Percentiles rank a stretch among this genome's conserved stretches.
phyloP scores from a whole-genome alignment of 768 basidiomycete species.

The Chiua virens region DNA sequence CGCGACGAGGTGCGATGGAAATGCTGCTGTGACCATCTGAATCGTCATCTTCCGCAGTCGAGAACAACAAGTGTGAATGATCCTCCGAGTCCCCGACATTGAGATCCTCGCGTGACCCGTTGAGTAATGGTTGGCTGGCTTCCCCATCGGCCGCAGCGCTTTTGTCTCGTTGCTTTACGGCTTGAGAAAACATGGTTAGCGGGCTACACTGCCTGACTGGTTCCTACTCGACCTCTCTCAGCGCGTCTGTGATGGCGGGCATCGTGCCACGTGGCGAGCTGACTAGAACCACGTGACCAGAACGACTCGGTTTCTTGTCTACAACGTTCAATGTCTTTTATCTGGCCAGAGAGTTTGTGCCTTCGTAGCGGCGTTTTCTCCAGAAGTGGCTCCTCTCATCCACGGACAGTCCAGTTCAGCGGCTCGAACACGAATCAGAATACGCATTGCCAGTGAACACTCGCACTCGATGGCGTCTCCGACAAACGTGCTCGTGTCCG shows the following conservation, averaged over 20 bases:
- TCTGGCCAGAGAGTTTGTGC: not conserved
- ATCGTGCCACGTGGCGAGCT: conserved; percentile 6
- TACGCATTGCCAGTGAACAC: conserved; percentile 59
- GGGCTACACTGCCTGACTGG: not conserved
- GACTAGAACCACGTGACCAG: conserved; percentile 22
- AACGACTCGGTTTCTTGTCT: not conserved
- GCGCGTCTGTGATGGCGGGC: too few relatives aligned
- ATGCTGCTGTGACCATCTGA: conserved; percentile 39
- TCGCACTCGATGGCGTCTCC: conserved; percentile 68
- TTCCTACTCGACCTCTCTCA: not conserved
- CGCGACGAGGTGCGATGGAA: conserved; percentile 34
- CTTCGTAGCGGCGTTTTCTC: not conserved
- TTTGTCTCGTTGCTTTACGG: conserved; percentile 30
- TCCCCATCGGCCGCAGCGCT: conserved; percentile 33
- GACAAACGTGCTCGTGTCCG: conserved; percentile 51
- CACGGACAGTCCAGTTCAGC: not conserved
- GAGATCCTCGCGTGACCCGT: conserved; percentile 42
- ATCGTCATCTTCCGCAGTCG: conserved; percentile 54
- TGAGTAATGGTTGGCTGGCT: conserved; percentile 59
- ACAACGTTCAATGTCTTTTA: too few relatives aligned
- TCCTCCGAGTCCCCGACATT: conserved; percentile 25
- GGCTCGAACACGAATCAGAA: conserved; percentile 42
- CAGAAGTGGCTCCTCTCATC: conserved; percentile 2
- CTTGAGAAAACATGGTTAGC: conserved; percentile 31
- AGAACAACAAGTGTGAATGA: conserved; percentile 45